Evolutionary conservation across 2,329 filamentous ascomycete genomes (phyloP), one percentile per base, ranked within the genome.

Genomic region (Aaosphaeria pasadenensis): DNA sequence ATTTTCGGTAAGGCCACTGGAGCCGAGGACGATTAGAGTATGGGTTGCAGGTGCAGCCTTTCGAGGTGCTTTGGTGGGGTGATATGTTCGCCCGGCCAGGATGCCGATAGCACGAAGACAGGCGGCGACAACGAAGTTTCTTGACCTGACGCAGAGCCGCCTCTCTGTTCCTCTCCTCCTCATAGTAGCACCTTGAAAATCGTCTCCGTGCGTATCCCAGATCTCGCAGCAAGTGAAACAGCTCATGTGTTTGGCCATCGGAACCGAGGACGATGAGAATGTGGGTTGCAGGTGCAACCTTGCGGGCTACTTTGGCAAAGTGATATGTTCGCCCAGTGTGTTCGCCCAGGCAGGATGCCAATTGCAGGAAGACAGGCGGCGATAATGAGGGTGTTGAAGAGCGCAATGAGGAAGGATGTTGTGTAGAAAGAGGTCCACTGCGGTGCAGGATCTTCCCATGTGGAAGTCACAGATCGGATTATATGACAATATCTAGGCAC

Each of bases 211-310:
- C 5, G 73, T 76, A 64, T 72, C 74, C 65, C 1, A 85, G 72
- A 56, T 79, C 81, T 57, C 77, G 74, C 58, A 99, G 82, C 75
- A 96, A 88, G 62, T 87, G 84, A 53, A 96, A 78, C 88, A 99
- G 95, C 71, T 99, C 94, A 42, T 90, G 86, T 0, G 94, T 96
- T 71, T 99, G 94, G 1, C 94, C 94, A 31, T 94, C 94, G 3
- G 89, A 95, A 45, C 94, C 94, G 28, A 97, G 86, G 29, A 97
- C 85, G 54, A 95, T 81, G 32, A 95, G 76, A 46, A 91, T 76
- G 68, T 91, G 84, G 5, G 77, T 76, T 29, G 74, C 73, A 5
- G 60, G 41, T n/a, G 63, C 63, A 46, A 62, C 65, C 41, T 45
- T 56, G 49, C 59, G 53, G 4, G 61, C 44, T 17, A 62, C 62